These are phyloP conservation scores for Liquidambar formosana DNA, from an alignment of 164 flowering plant species.

Conservation along the genomic window DNA sequence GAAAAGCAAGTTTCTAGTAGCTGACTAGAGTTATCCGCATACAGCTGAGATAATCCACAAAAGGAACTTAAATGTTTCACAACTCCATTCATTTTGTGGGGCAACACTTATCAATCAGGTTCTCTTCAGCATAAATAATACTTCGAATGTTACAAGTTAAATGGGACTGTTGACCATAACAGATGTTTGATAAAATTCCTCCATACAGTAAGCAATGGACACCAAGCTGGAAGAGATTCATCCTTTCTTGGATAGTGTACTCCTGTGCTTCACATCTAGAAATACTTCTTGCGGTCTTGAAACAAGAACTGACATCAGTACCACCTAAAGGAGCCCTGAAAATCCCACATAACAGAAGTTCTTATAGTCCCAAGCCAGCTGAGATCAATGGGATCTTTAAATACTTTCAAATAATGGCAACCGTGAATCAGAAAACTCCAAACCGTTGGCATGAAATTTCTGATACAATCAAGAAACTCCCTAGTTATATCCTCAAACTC, in stretches of 20 bases:
- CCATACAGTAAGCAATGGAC: conserved; percentile 60
- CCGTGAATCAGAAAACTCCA: conserved; percentile 46
- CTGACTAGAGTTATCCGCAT: too few species aligned
- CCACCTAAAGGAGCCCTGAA: neutral
- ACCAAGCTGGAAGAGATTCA: conserved; percentile 34
- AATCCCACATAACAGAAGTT: neutral
- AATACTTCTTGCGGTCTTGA: neutral
- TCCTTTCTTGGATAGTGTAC: conserved; percentile 13
- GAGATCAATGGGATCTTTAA: conserved; percentile 45
- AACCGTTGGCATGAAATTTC: conserved; percentile 20
- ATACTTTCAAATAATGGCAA: conserved; percentile 26
- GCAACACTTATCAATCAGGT: neutral
- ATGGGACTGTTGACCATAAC: conserved; percentile 35
- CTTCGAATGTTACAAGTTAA: conserved; percentile 19
- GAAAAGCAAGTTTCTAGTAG: too few species aligned
- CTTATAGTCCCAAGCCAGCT: conserved; percentile 31
- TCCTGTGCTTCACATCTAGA: conserved; percentile 12
- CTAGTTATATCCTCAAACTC: conserved; percentile 35
- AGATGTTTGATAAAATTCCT: conserved; percentile 42
- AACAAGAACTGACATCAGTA: neutral
- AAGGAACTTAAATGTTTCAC: too few species aligned
- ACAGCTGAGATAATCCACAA: too few species aligned
- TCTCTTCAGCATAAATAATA: conserved; percentile 8
- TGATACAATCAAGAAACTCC: conserved; percentile 35
- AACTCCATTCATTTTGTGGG: too few species aligned